A percentile compares a stretch with the other conserved stretches of the same genome.
phyloP scores from a whole-genome alignment of 176 grass and related monocot species.

The Pontederia paniculata region DNA sequence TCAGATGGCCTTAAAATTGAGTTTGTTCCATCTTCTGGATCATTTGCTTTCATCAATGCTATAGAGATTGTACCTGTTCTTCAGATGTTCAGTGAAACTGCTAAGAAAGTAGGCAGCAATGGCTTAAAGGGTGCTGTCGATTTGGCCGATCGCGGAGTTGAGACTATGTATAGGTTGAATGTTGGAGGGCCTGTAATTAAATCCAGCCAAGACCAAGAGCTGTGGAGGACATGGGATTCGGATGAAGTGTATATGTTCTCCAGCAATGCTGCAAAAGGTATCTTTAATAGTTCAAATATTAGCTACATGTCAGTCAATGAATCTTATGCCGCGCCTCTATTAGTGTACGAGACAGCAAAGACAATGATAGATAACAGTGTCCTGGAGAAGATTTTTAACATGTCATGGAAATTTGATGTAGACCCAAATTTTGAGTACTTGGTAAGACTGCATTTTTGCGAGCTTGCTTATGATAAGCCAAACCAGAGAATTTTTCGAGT shows the following conservation, averaged over 20 bases:
- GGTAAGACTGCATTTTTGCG: conserved; percentile 20
- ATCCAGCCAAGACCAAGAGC: conserved; percentile 5
- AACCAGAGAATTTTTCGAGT: conserved; percentile 19
- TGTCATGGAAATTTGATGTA: conserved; percentile 25
- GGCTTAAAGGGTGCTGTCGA: background rate
- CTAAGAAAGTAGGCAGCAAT: conserved; percentile 4
- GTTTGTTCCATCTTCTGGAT: conserved; percentile 13
- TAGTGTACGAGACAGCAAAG: conserved; percentile 15
- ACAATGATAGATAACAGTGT: conserved; percentile 21
- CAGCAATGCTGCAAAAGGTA: conserved; percentile 5
- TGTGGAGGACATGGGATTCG: conserved; percentile 20
- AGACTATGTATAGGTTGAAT: conserved; percentile 28
- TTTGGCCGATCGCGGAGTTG: conserved; percentile 5
- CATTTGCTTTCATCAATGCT: conserved; percentile 21
- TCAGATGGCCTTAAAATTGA: conserved; percentile 8
- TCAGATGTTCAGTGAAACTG: background rate
- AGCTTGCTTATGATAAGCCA: conserved; percentile 15
- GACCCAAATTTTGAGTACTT: conserved; percentile 26
- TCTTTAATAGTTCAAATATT: conserved; percentile 15
- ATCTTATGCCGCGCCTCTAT: conserved; percentile 6
- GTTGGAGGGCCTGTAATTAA: conserved; percentile 17
- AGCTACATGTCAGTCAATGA: conserved; percentile 1
- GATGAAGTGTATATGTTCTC: conserved; percentile 24
- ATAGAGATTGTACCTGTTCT: conserved; percentile 10
- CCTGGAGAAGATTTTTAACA: conserved; percentile 17